Evolutionary conservation across 2,329 filamentous ascomycete genomes (phyloP).

Genomic region (Colletotrichum sp.): DNA sequence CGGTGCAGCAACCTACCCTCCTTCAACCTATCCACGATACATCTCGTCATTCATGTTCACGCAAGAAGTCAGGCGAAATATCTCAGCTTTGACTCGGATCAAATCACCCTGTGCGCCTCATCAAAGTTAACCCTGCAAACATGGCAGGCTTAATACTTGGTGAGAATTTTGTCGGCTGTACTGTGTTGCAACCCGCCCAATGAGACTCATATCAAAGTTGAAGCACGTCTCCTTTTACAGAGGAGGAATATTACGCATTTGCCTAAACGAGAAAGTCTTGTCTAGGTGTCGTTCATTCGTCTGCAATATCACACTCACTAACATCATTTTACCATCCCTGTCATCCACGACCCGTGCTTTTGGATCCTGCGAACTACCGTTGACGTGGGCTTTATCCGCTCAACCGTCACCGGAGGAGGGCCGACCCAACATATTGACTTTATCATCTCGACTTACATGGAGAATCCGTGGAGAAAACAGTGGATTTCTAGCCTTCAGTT

Average conservation of each 20-base stretch:
- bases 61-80: not conserved
- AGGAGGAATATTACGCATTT: not conserved
- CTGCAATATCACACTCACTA: not conserved
- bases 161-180: not conserved
- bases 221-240: not conserved
- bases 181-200: not conserved
- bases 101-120: not conserved
- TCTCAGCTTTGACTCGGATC: not conserved
- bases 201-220: not conserved
- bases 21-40: not conserved
- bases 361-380: not conserved
- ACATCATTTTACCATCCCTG: not conserved
- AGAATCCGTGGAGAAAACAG: not conserved
- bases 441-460: not conserved
- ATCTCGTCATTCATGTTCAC: not conserved
- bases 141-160: not conserved
- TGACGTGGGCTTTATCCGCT: not conserved
- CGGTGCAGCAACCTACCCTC: not conserved
- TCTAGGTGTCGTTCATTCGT: not conserved
- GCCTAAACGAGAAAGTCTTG: not conserved
- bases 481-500: not conserved
- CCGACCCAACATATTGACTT: not conserved
- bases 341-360: not conserved
- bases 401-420: not conserved
- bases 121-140: not conserved